Percentiles rank a stretch among this genome's conserved stretches.
Evolutionary conservation across 805 yeast genomes (phyloP).

Genomic region (Saturnispora sanitii): DNA sequence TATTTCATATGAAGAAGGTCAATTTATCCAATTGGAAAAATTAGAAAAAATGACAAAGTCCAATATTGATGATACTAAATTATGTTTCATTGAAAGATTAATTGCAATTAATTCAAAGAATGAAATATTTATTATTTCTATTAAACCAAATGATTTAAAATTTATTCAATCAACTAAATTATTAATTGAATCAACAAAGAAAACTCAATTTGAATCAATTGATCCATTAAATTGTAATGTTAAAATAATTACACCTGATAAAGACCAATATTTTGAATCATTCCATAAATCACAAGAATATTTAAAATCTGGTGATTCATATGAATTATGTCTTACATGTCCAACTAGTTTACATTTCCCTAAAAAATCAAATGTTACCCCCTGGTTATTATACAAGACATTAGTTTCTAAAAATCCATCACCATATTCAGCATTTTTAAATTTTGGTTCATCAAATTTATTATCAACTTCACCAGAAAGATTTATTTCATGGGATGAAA

Average conservation of each 20-base stretch:
- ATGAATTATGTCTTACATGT: conserved; percentile 84
- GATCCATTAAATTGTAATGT: conserved; percentile 13
- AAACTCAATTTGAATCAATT: background rate
- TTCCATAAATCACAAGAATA: conserved; percentile 58
- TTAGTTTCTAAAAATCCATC: conserved; percentile 74
- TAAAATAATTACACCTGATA: conserved; percentile 39
- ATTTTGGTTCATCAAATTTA: conserved; percentile 53
- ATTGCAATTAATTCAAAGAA: conserved; percentile 43
- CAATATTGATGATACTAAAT: conserved; percentile 60
- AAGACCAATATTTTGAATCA: conserved; percentile 40
- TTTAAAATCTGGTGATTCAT: conserved; percentile 76
- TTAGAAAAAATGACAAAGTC: conserved; percentile 31
- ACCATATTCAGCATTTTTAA: conserved; percentile 78
- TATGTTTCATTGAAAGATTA: conserved; percentile 60
- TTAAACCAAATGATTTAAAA: conserved; percentile 30
- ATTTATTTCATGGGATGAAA: conserved; percentile 67
- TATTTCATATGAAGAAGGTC: conserved; percentile 83
- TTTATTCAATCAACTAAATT: no score
- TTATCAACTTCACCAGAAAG: conserved; percentile 93
- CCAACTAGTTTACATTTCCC: conserved; percentile 54
- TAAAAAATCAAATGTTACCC: conserved; percentile 25
- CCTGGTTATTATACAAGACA: conserved; percentile 78
- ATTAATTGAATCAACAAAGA: no score
- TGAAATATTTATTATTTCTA: conserved; percentile 43
- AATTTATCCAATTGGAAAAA: conserved; percentile 29